Base-by-base conservation (phyloP, 2,329 filamentous ascomycete species). In the Teratosphaeria pseudoeucalypti region DNA sequence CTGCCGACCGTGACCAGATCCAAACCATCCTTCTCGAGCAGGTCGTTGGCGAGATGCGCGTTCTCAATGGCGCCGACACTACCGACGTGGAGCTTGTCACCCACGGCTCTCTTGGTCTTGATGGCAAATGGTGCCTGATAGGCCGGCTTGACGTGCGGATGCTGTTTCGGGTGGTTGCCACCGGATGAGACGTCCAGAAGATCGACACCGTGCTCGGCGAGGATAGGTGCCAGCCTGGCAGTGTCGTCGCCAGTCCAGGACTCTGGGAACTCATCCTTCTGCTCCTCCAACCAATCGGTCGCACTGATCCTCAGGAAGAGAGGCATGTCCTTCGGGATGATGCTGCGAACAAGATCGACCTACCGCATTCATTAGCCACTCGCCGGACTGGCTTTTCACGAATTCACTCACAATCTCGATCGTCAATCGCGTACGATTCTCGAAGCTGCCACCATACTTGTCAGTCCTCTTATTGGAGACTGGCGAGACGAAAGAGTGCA, bases 111-210 rank as follows among this genome's bases (percentile, higher is more conserved):
- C 69, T 92, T 89, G 63, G 95, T 83, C 34, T 80, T 78, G 54
- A 84, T 83, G 0, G 90, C 87, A 58, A 94, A 83, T 49, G 85
- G 83, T 26, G 85, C 81, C 77, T 95, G 91, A 78, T 89, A 92
- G 0, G 79, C 86, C 1, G 85, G 84, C 53, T 82, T 81, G 12
- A 79, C 67, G 23, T 79, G 75, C 63, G 90, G 83, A 70, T 84
- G 77, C 57, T 73, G 67, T 68, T 82, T 75, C 62, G 72, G 73
- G 70, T 85, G 82, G 70, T 89, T 88, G 47, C 89, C 92, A 37
- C 85, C 90, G 0, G 85, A 86, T 66, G 86, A 90, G 60, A 95
- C 84, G 71, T 96, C 92, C 34, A 96, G 79, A 16, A 95, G 77
- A 71, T 96, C 92, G 52, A 96, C 81, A 34, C 92, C 92, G 12